Evolutionary conservation across 139 green algal genomes (phyloP), one percentile per base, ranked within the genome.

Genomic region (Pleodorina starrii): DNA sequence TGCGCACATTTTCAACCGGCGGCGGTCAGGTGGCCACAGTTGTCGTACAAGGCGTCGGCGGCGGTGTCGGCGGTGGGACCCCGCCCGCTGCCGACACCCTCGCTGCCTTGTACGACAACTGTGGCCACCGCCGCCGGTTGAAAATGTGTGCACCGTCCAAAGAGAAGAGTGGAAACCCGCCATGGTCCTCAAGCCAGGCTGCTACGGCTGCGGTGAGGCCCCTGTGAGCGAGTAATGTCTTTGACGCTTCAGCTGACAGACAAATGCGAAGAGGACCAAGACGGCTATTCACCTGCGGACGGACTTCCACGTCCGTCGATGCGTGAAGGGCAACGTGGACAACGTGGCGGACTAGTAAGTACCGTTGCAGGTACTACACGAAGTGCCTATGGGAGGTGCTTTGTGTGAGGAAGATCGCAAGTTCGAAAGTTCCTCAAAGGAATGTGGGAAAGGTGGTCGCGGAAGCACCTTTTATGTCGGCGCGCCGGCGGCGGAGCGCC

Each of bases 141-240:
- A n/a, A n/a, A n/a, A n/a, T n/a, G n/a, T n/a, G 46, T 50, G 35
- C 66, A 89, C 90, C 90, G 88, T 91, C 73, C n/a, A 84, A 23
- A 0, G 86, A 86, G 38, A 93, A 93, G 4, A 93, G 82, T 25
- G 63, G 48, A 23, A 87, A 75, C 5, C 86, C 82, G 16, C 79
- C 80, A 46, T 88, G 90, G 63, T 93, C 90, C 50, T 93, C 90
- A 1, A 93, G 85, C 90, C 90, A 93, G 54, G 90, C 60, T n/a
- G 86, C 89, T 29, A 93, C 66, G 29, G 90, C 90, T 27, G 90
- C 90, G 25, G 85, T 71, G 21, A 91, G 0, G 25, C 90, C 90
- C 59, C 90, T 93, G 80, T 54, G 36, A 38, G 12, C 4, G 2
- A 5, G 44, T 7, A 59, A 29, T 19, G 4, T 0, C 14, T 17